phyloP scores from a whole-genome alignment of 148 eudicot species.

The Nepenthes gracilis region DNA sequence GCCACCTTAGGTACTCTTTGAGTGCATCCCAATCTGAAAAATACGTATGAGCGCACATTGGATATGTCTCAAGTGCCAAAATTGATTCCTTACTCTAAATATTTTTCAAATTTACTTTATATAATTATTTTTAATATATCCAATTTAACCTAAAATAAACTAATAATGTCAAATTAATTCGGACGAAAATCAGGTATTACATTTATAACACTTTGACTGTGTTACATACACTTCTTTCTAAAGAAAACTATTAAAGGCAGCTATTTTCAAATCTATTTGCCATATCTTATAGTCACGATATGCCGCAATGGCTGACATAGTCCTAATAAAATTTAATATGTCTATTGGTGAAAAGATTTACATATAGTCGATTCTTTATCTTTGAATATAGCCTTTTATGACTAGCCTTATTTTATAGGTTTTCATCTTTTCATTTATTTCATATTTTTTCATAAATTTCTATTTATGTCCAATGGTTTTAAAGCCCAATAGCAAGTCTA shows the following conservation, averaged over 20 bases:
- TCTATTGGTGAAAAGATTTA: background rate
- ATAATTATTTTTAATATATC: too few species aligned
- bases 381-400: background rate
- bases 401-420: background rate
- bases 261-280: constrained; percentile 1
- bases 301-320: background rate
- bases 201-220: background rate
- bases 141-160: too few species aligned
- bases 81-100: too few species aligned
- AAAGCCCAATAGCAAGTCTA: too few species aligned
- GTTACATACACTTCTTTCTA: background rate
- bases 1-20: too few species aligned
- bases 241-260: background rate
- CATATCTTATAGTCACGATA: background rate
- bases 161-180: too few species aligned
- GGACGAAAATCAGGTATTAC: too few species aligned
- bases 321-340: background rate
- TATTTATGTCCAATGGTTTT: background rate
- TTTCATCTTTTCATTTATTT: background rate
- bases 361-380: background rate
- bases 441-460: background rate
- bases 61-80: too few species aligned
- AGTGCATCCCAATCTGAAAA: too few species aligned
- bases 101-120: too few species aligned
- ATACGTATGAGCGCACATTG: too few species aligned